Evolutionary conservation across 2,329 filamentous ascomycete species (phyloP), one percentile per base, ranked within the genome.

Genomic region (Knufia fluminis): DNA sequence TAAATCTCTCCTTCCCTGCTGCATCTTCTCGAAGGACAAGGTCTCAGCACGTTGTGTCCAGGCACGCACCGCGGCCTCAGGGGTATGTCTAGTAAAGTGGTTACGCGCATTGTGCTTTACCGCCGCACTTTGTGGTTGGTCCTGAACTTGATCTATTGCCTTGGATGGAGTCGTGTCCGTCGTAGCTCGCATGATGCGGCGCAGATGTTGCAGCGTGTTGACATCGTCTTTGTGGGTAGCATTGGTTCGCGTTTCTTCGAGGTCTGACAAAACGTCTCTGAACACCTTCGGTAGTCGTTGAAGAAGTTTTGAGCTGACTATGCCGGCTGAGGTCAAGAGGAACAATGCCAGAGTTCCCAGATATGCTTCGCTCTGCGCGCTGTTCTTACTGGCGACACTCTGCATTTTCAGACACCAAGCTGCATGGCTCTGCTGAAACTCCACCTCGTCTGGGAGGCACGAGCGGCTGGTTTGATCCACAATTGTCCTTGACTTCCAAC

Each of bases 301-400:
- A 52, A 83, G 84, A 2, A 87, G 79, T 64, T 94, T 97, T 55
- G 94, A 88, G 61, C 97, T 91, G 59, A 87, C 92, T 0, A 79
- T 68, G 14, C 82, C 86, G n/a, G 78, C 76, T 1, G 81, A 80
- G 56, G 89, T 95, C 0, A 94, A 74, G 35, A 86, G 76, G 63
- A 94, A 96, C 1, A 98, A 69, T 1, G 85, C 87, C 10, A 80
- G 75, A 0, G 89, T 94, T 4, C 89, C 86, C 36, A 92, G 77
- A 58, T 83, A 97, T 1, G 83, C 83, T 65, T 97, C 90, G 4
- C 92, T 94, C 63, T 98, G 90, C 55, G 82, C 80, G 10, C 74
- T 58, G 47, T 88, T 84, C 0, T 88, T 80, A 0, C 88, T 84
- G 9, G 88, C 85, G 38, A 94, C 67, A 0, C 76, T 74, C 3